Base-by-base conservation (phyloP, 1,284 basidiomycete genomes). In the Apiotrichum montevideense region DNA sequence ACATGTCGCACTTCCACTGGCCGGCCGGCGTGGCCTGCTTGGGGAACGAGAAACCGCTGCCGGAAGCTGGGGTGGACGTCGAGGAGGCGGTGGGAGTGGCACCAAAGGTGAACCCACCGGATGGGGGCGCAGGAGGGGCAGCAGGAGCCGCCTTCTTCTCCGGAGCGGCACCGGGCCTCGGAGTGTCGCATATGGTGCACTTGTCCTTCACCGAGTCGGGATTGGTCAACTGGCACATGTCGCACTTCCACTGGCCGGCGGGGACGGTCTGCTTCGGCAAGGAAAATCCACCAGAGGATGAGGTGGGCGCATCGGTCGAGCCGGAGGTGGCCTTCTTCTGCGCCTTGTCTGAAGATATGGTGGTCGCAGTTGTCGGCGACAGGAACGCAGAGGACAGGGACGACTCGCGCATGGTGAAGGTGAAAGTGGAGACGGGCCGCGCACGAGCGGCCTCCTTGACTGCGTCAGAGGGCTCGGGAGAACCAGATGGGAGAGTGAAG, bases 1-100 rank as follows among this genome's bases (percentile, higher is more conserved):
- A 85, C 8, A 67, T 57, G 2, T 69, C 69, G 62, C 83, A 84
- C 6, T 58, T 76, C 83, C 82, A 84, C 29, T 63, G 63, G 10
- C 65, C 71, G 35, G 14, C 21, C 21, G 21, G 7, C 37, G 37
- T 13, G 7, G 37, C 37, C 7, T 7, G 37, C 37, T 39, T 39
- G 37, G 21, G 21, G 21, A 21, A 21, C 21, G 21, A 21, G 21
- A 21, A 21, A 21, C 21, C 21, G 21, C 21, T 21, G 21, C 21
- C 21, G 21, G 21, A 21, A 21, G 21, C 21, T 21, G 21, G 21
- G 21, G 21, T 21, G 21, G 21, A 21, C 21, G 21, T 21, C 21
- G 21, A 21, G 21, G 21, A 21, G 21, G 21, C 21, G 21, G 21
- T 21, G 21, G 21, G 21, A 21, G 21, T 21, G 21, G 21, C 21